A percentile compares a stretch with the other conserved stretches of the same genome.
Evolutionary conservation across 345 rosid species (phyloP).

Genomic region (Viola odorata): DNA sequence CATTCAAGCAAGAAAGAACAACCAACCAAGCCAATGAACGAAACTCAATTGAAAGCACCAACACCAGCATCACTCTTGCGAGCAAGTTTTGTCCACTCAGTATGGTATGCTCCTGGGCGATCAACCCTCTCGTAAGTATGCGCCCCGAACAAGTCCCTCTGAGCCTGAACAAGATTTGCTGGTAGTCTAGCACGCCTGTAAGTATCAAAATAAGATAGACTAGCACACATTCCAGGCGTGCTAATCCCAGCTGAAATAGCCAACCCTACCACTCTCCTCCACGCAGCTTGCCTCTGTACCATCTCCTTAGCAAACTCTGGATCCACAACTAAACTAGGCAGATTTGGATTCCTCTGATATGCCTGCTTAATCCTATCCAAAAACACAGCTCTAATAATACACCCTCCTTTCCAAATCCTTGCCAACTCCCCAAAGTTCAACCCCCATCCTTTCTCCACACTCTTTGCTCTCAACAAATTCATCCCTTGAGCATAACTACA

Average conservation of each 20-base stretch:
- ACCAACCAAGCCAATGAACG: constrained; percentile 12
- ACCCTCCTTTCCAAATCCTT: constrained; percentile 98
- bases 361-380: constrained; percentile 97
- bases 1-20: constrained; percentile 14
- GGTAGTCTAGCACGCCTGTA: constrained; percentile 89
- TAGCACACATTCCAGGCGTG: constrained; percentile 95
- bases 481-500: constrained; percentile 96
- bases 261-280: constrained; percentile 95
- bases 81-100: constrained; percentile 90
- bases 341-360: constrained; percentile 79
- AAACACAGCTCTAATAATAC: constrained; percentile 90
- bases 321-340: constrained; percentile 86
- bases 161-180: constrained; percentile 92
- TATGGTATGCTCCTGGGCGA: constrained; percentile 71
- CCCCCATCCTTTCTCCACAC: constrained; percentile 69
- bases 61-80: constrained; percentile 40
- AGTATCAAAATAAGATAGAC: constrained; percentile 90
- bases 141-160: constrained; percentile 96
- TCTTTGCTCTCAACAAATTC: constrained; percentile 92
- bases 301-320: constrained; percentile 94
- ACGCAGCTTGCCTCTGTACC: constrained; percentile 96
- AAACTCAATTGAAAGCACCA: constrained; percentile 50
- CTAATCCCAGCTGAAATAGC: constrained; percentile 92
- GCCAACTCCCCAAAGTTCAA: constrained; percentile 87
- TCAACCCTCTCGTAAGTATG: constrained; percentile 94